These are phyloP conservation scores for Sorghum bicolor DNA, from an alignment of 176 grass and related monocot species.

Conservation along the genomic window DNA sequence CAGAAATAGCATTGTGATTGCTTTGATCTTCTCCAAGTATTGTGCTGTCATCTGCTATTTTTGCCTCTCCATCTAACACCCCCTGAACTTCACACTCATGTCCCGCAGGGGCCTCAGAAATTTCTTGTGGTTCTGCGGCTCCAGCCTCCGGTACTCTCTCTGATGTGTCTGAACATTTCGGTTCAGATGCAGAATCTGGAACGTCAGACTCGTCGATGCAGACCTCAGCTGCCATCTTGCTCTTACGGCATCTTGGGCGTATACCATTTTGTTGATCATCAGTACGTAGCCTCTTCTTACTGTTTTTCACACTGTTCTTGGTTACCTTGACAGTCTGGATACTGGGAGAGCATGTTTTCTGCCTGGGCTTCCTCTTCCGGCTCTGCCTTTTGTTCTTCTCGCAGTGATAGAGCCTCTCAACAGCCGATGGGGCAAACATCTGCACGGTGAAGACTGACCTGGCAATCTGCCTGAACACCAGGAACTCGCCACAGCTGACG, in stretches of 20 bases:
- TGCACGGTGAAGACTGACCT: slow-evolving; percentile 53
- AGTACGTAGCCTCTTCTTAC: slow-evolving; percentile 18
- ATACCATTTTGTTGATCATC: neutral
- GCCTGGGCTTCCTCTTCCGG: slow-evolving; percentile 42
- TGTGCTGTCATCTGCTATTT: neutral
- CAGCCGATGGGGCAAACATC: slow-evolving; percentile 49
- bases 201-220: slow-evolving; percentile 5
- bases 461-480: slow-evolving; percentile 56
- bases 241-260: neutral
- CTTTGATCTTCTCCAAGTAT: neutral
- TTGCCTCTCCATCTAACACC: neutral
- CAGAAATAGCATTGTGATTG: neutral
- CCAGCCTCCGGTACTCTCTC: neutral
- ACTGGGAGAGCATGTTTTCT: neutral
- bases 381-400: slow-evolving; percentile 46
- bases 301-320: neutral
- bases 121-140: neutral
- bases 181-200: neutral
- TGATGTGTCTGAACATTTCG: neutral
- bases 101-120: neutral
- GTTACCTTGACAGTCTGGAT: neutral
- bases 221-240: neutral
- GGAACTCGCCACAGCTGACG: slow-evolving; percentile 54
- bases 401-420: slow-evolving; percentile 48
- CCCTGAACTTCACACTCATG: neutral